Evolutionary conservation across 106 monocot species (phyloP), one percentile per base, ranked within the genome.

Genomic region (Dactylorhiza incarnata): DNA sequence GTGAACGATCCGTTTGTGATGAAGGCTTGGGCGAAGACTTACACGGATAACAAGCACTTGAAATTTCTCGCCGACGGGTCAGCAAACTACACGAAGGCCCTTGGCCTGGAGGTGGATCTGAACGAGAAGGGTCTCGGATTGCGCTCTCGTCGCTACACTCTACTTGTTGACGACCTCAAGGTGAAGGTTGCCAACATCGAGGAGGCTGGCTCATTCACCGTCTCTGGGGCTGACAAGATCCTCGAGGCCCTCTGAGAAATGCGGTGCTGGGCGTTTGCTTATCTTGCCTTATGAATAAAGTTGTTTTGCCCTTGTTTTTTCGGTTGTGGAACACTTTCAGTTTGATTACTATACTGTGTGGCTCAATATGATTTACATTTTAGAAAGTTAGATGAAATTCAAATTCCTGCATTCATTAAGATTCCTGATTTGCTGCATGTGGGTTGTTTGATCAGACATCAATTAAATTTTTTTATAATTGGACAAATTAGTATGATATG

Each of bases 1-100:
- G 92, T 95, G 20, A 95, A 88, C n/a, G 95, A 96, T 62, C 88
- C 86, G 37, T 96, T 93, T 54, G 95, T 96, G 80, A 87, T 93
- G 93, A 93, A 89, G 83, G 93, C 93, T 6, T 93, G 95, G 92
- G 90, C 95, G 56, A 93, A 96, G 82, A 84, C 90, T 9, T 93
- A 90, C 73, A 78, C 95, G 17, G 90, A 96, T 24, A 96, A 91
- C 88, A 96, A 96, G 75, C 66, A 78, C 26, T 87, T 93, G 68
- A 93, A 90, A 50, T 96, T 96, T 78, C 88, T 96, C 5, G 95
- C 95, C 45, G 95, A 96, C 78, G 93, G 95, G 5, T 81, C 87
- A 0, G 93, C 84, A 13, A 76, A 56, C 19, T 96, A 96, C 89
- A 93, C 93, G 51, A 85, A 84, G 23, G 95, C 86, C 5, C 93